Evolutionary conservation across 768 basidiomycete genomes (phyloP).

Genomic region (Tubosaeta brunneosetosa): DNA sequence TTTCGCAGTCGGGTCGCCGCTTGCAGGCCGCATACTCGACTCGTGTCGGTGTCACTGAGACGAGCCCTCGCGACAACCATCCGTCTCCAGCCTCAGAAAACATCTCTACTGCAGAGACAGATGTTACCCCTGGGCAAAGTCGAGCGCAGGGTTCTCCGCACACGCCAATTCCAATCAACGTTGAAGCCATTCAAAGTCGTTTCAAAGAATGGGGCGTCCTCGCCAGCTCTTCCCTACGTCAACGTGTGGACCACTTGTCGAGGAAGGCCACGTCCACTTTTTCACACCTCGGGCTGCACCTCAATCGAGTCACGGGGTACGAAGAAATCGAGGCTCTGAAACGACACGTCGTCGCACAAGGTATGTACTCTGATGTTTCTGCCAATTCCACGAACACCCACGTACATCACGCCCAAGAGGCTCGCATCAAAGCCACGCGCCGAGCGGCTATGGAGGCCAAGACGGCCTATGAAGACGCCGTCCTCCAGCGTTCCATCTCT

Average conservation of each 20-base stretch:
- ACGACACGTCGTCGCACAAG: slow-evolving; percentile 70
- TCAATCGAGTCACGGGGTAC: slow-evolving; percentile 91
- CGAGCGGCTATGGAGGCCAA: slow-evolving; percentile 70
- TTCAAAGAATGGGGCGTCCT: slow-evolving; percentile 45
- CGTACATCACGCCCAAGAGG: slow-evolving; percentile 48
- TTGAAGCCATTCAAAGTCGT: slow-evolving; percentile 34
- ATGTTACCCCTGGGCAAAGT: not conserved
- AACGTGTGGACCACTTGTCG: slow-evolving; percentile 56
- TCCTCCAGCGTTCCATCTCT: slow-evolving; percentile 73
- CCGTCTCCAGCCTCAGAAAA: slow-evolving; percentile 5
- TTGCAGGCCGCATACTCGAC: slow-evolving; percentile 6
- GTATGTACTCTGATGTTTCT: slow-evolving; percentile 41
- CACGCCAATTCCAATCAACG: slow-evolving; percentile 6
- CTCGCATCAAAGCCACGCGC: slow-evolving; percentile 62
- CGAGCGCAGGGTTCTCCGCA: not conserved
- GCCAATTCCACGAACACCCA: slow-evolving; percentile 8
- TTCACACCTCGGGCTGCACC: slow-evolving; percentile 66
- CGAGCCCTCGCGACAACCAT: slow-evolving; percentile 1
- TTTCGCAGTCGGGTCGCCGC: slow-evolving; percentile 11
- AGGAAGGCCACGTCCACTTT: slow-evolving; percentile 53
- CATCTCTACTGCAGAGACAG: not conserved
- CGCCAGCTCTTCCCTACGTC: slow-evolving; percentile 36
- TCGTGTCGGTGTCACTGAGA: slow-evolving; percentile 1
- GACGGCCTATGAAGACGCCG: slow-evolving; percentile 68
- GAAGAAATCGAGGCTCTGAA: slow-evolving; percentile 84